Conservation (phyloP, 768 basidiomycete genomes). For the Udeniomyces megalosporus region DNA sequence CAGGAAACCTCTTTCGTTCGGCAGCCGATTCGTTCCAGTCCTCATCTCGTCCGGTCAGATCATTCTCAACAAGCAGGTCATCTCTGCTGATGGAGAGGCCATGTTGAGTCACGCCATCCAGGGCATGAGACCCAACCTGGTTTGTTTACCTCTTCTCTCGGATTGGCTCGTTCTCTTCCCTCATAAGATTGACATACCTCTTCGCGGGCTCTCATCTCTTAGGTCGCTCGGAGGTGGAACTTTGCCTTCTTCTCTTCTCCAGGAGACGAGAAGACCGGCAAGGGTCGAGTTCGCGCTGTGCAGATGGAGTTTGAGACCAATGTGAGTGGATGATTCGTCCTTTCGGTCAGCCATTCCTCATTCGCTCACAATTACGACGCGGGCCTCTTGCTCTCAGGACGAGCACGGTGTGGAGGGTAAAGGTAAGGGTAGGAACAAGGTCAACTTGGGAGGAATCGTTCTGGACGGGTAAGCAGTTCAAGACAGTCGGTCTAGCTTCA, state of each 20-base stretch:
- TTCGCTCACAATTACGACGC: too few species aligned
- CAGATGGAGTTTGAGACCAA: slow-evolving; percentile 93
- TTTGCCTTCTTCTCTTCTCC: slow-evolving; percentile 76
- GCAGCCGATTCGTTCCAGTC: slow-evolving; percentile 66
- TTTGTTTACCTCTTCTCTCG: slow-evolving; percentile 13
- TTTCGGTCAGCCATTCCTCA: too few species aligned
- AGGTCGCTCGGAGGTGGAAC: slow-evolving; percentile 78
- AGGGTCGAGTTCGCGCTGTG: slow-evolving; percentile 58
- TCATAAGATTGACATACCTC: background rate
- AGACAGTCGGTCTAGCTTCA: background rate
- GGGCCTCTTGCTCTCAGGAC: slow-evolving; percentile 26
- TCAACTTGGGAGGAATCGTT: slow-evolving; percentile 74
- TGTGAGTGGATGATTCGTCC: slow-evolving; percentile 18
- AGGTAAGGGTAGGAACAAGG: slow-evolving; percentile 65
- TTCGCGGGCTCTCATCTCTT: background rate
- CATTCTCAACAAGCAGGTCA: slow-evolving; percentile 48
- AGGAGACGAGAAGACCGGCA: slow-evolving; percentile 32
- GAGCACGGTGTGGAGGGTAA: slow-evolving; percentile 60
- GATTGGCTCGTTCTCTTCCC: background rate
- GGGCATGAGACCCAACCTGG: slow-evolving; percentile 89
- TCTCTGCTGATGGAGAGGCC: slow-evolving; percentile 28
- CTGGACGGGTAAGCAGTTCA: slow-evolving; percentile 38
- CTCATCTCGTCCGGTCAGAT: slow-evolving; percentile 48
- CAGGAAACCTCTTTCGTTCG: too few species aligned
- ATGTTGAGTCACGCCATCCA: slow-evolving; percentile 95